A percentile compares a stretch with the other conserved stretches of the same genome.
Conservation (phyloP, 2,329 filamentous ascomycete species). For the Colletotrichum tropicicola region DNA sequence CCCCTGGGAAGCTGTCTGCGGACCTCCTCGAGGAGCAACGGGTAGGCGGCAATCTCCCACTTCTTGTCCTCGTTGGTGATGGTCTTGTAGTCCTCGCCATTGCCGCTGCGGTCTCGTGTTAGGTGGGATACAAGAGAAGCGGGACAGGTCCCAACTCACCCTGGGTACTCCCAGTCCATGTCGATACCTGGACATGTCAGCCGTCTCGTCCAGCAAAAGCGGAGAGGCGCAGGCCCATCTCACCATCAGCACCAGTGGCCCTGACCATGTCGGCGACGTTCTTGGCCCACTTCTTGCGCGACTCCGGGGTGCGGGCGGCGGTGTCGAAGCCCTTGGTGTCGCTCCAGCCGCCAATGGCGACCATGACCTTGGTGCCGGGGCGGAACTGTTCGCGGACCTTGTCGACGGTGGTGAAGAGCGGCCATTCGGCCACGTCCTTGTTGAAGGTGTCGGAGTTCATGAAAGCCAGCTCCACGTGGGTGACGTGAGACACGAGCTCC, state of each 20-base stretch:
- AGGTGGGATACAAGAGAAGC: neutral
- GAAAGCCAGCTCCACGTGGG: slow-evolving; percentile 67
- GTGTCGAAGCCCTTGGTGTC: slow-evolving; percentile 70
- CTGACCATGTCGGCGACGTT: slow-evolving; percentile 72
- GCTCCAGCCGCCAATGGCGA: slow-evolving; percentile 81
- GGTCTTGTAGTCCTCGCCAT: slow-evolving; percentile 75
- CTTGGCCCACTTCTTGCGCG: slow-evolving; percentile 66
- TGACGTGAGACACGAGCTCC: slow-evolving; percentile 52
- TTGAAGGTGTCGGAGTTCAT: slow-evolving; percentile 64
- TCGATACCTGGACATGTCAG: slow-evolving; percentile 41
- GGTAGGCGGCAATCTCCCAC: slow-evolving; percentile 71
- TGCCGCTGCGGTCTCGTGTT: slow-evolving; percentile 55
- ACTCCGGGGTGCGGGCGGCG: slow-evolving; percentile 54
- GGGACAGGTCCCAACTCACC: slow-evolving; percentile 40
- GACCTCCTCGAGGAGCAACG: slow-evolving; percentile 66
- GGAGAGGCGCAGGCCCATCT: too few relatives aligned
- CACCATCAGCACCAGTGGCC: slow-evolving; percentile 70
- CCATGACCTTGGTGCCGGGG: slow-evolving; percentile 67
- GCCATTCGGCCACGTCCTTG: slow-evolving; percentile 49
- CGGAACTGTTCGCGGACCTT: slow-evolving; percentile 58
- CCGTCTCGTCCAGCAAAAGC: neutral
- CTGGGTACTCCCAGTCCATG: slow-evolving; percentile 74
- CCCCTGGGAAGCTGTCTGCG: slow-evolving; percentile 63
- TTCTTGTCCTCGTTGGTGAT: slow-evolving; percentile 67
- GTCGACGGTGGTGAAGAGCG: slow-evolving; percentile 62